These are phyloP conservation scores for Rhododendron ovatum DNA, from an alignment of 148 eudicot genomes.

Conservation along the genomic window DNA sequence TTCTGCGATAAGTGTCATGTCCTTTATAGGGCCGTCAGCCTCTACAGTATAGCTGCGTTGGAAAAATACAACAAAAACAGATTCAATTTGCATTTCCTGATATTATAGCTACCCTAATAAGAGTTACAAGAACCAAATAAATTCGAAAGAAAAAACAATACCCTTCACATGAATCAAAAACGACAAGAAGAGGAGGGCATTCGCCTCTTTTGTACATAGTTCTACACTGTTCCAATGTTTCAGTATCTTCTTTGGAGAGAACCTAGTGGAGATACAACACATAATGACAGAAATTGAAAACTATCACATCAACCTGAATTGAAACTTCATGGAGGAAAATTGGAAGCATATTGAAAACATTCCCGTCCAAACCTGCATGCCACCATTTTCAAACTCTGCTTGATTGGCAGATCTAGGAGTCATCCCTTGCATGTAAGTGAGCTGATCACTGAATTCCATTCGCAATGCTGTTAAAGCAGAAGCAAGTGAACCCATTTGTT, in stretches of 20 bases:
- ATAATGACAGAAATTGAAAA: background rate
- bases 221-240: conserved; percentile 64
- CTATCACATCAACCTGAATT: background rate
- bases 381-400: conserved; percentile 69
- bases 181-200: conserved; percentile 75
- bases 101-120: background rate
- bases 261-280: conserved; percentile 41
- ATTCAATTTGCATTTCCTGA: background rate
- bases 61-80: background rate
- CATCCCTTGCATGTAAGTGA: conserved; percentile 66
- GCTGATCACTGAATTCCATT: conserved; percentile 67
- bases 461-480: conserved; percentile 51
- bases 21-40: conserved; percentile 82
- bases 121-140: background rate
- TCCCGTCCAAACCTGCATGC: conserved; percentile 69
- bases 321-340: background rate
- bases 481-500: conserved; percentile 86
- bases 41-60: conserved; percentile 72
- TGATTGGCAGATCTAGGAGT: conserved; percentile 86
- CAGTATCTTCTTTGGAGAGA: conserved; percentile 67
- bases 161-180: conserved; percentile 80
- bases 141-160: conserved; percentile 20
- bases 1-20: conserved; percentile 72
- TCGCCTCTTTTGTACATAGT: conserved; percentile 69
- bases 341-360: background rate